Evolutionary conservation across 2,329 filamentous ascomycete species (phyloP).

Genomic region (Paraphaeosphaeria sporulosa): DNA sequence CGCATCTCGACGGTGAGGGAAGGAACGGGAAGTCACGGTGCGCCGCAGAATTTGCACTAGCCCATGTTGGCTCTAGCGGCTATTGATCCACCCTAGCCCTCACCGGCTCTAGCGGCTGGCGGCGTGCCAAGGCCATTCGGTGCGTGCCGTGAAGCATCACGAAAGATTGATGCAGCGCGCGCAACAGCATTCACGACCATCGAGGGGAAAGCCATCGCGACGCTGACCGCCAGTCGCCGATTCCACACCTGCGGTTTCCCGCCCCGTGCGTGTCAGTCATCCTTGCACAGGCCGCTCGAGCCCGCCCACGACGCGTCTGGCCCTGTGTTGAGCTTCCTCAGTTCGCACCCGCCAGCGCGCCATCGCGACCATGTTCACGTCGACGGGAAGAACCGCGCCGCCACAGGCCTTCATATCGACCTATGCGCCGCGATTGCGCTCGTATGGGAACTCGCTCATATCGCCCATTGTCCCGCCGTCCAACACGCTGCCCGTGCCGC

Average conservation of each 20-base stretch:
- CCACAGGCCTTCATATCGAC: conserved; percentile 90
- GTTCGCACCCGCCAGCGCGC: conserved; percentile 31
- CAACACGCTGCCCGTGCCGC: conserved; percentile 71
- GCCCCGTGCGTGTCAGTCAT: not conserved
- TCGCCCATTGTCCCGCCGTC: conserved; percentile 80
- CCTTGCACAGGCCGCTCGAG: conserved; percentile 1
- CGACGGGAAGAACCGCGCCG: conserved; percentile 54
- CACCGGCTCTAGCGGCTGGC: conserved; percentile 17
- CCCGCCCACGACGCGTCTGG: conserved; percentile 39
- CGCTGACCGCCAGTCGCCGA: conserved; percentile 3
- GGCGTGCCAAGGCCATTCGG: conserved; percentile 13
- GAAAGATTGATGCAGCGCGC: conserved; percentile 26
- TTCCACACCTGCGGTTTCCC: not conserved
- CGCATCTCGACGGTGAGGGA: not conserved
- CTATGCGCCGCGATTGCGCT: conserved; percentile 88
- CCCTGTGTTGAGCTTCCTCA: conserved; percentile 41
- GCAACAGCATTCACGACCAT: conserved; percentile 20
- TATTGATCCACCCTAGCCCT: not conserved
- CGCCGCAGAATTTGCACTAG: not conserved
- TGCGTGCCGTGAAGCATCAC: conserved; percentile 15
- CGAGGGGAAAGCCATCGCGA: conserved; percentile 18
- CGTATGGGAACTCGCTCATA: conserved; percentile 90
- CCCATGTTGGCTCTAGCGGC: conserved; percentile 3
- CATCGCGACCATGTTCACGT: conserved; percentile 49
- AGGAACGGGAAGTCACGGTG: not conserved